Conservation (phyloP, 2,329 filamentous ascomycete species). For the Colletotrichum lentis region DNA sequence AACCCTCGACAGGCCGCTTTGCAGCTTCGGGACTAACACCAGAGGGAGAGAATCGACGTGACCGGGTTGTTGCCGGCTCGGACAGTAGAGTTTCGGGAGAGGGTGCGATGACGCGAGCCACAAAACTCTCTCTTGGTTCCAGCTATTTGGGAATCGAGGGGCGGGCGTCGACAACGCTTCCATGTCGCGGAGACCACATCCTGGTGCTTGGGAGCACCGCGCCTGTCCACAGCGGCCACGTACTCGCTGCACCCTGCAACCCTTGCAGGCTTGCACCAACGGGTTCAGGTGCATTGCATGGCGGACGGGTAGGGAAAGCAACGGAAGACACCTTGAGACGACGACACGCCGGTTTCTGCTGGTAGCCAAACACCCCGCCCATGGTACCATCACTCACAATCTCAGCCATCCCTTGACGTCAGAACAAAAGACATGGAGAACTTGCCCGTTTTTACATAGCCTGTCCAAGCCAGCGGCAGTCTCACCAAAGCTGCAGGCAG, state of each 20-base stretch:
- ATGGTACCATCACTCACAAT: not conserved
- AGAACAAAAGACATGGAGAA: conserved; percentile 8
- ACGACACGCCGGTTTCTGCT: conserved; percentile 15
- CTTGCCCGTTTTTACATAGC: not conserved
- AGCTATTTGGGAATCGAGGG: conserved; percentile 36
- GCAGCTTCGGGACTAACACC: conserved; percentile 27
- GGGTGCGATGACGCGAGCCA: conserved; percentile 39
- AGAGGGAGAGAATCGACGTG: conserved; percentile 2
- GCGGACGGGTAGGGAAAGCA: conserved; percentile 24
- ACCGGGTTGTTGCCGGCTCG: conserved; percentile 27
- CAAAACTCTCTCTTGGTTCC: conserved; percentile 39
- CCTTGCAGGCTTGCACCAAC: conserved; percentile 34
- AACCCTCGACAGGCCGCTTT: conserved; percentile 32
- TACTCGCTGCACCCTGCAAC: conserved; percentile 31
- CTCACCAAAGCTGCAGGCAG: conserved; percentile 17
- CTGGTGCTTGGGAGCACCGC: conserved; percentile 30
- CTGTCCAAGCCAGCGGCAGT: conserved; percentile 17
- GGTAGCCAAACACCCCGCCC: not conserved
- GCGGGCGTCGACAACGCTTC: conserved; percentile 33
- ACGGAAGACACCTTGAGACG: conserved; percentile 31
- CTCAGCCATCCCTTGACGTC: conserved; percentile 19
- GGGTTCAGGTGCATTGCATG: conserved; percentile 26
- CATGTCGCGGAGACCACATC: conserved; percentile 29
- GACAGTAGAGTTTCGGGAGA: conserved; percentile 36
- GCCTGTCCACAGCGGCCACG: conserved; percentile 34